Base-by-base conservation (phyloP, 1,284 basidiomycete genomes). In the Cryptococcus sp. region DNA sequence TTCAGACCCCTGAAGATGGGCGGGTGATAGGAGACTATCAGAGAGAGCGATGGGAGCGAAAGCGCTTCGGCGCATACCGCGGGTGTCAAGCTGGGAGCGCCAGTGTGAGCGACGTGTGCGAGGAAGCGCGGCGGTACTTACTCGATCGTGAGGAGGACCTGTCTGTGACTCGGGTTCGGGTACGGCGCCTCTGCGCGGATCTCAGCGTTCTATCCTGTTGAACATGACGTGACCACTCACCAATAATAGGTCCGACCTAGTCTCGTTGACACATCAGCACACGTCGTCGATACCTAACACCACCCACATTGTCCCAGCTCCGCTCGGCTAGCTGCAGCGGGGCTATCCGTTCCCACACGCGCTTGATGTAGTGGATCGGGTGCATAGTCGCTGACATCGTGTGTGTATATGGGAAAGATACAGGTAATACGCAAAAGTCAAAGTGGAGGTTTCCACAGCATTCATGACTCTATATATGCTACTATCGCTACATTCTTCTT, bases 301-400 rank as follows among this genome's bases (percentile, higher is more conserved):
- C 47, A 49, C 88, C 78, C 64, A 93, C 91, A 78, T 94, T 94
- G 72, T 95, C 92, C 91, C 92, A 95, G 63, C 84, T 86, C 67
- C 86, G 65, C 46, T 79, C 91, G 16, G 92, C 91, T 5, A 94
- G 82, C 52, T 84, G 81, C n/a, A 91, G 82, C 5, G 92, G 92
- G 0, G 91, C 90, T 62, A 95, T 88, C 45, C 87, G 84, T 62
- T 79, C 77, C 77, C 77, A 79, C n/a, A 72, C 76, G 26, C 63
- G 53, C 61, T 77, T 76, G 55, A 79, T 64, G 26, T 73, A 47
- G 13, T 69, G 56, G 13, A 76, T 68, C 22, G 75, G 76, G 22
- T 34, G 29, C 13, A 13, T 34, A 34, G 29, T n/a, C n/a, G n/a
- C 29, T 34, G 29, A 13, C 29, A 34, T 34, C 8, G 29, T 34